Base-by-base conservation (phyloP, 352 stramenopile species). In the Globisporangium acanthophoron region DNA sequence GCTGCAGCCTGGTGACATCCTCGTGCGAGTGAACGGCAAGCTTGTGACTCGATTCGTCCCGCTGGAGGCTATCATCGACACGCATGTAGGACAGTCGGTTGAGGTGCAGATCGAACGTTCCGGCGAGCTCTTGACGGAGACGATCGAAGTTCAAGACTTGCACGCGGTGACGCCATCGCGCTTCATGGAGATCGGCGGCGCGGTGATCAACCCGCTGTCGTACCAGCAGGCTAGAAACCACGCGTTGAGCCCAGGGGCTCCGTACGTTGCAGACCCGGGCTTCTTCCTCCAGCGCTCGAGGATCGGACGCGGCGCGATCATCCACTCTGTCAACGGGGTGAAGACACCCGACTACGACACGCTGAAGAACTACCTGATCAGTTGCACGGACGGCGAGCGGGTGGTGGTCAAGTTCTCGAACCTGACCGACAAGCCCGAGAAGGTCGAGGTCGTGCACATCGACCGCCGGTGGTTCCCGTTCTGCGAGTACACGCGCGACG, bases 391-490 rank as follows among this genome's bases (percentile, higher is more conserved):
- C 58, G 76, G 87, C 7, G 74, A 92, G 59, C 81, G 87, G 3
- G 73, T 96, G 12, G 85, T 94, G 1, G 71, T 97, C 40, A 94
- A 94, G 66, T 92, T 86, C 44, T 88, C 78, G 2, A 84, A 84
- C 55, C 58, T 94, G 47, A 77, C 73, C 6, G 80, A 89, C 61
- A 90, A 89, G 54, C 67, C 82, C 2, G 82, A 92, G 48, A 88
- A 89, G 52, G 78, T 94, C 3, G 85, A 94, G 44, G 82, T 94
- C 15, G 85, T 92, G 11, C 85, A 92, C 61, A 83, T 97, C 16
- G 90, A 97, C 58, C 79, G 85, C 11, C 87, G 88, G n/a, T 97
- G 91, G 91, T 97, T 96, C 60, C 83, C 85, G 15, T 92, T 93
- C 53, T 85, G 73, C n/a, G 75, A 92, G 49, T 92, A 92, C 60